Conservation (phyloP, 2,329 filamentous ascomycete species). For the Aureobasidium sp. region DNA sequence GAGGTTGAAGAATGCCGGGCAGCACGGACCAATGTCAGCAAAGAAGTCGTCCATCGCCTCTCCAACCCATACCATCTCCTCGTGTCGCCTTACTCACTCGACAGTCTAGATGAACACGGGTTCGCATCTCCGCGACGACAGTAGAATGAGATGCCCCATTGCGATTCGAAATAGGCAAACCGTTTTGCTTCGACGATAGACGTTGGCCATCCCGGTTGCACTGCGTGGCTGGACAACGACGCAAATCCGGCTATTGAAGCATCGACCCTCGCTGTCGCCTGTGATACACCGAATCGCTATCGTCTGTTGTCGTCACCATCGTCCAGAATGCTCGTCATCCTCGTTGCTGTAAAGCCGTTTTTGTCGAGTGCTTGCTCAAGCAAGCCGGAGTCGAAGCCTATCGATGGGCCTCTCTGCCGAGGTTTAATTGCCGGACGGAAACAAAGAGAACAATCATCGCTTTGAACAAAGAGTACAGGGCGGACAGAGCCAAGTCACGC, state of each 20-base stretch:
- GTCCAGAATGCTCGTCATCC: neutral
- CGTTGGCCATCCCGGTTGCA: neutral
- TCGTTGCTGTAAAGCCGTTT: constrained; percentile 6
- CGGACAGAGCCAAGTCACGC: neutral
- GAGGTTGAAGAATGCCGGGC: neutral
- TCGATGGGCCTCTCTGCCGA: neutral
- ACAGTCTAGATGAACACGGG: constrained; percentile 2
- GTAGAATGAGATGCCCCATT: neutral
- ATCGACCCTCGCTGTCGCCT: neutral
- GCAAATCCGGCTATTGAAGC: neutral
- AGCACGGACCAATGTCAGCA: constrained; percentile 14
- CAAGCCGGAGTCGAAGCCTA: neutral
- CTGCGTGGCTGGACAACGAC: neutral
- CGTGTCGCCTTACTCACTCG: neutral
- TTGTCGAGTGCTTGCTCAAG: neutral
- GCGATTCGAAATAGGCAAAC: neutral
- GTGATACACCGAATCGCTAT: neutral
- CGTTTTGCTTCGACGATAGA: constrained; percentile 5
- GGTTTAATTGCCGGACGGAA: neutral
- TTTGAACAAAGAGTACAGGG: neutral
- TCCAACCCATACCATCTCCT: neutral
- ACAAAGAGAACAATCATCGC: neutral
- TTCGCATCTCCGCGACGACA: constrained; percentile 8
- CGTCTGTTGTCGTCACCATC: neutral
- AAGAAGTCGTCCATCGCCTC: neutral